Conservation (phyloP, 1,284 basidiomycete genomes). For the Fistulina hepatica region DNA sequence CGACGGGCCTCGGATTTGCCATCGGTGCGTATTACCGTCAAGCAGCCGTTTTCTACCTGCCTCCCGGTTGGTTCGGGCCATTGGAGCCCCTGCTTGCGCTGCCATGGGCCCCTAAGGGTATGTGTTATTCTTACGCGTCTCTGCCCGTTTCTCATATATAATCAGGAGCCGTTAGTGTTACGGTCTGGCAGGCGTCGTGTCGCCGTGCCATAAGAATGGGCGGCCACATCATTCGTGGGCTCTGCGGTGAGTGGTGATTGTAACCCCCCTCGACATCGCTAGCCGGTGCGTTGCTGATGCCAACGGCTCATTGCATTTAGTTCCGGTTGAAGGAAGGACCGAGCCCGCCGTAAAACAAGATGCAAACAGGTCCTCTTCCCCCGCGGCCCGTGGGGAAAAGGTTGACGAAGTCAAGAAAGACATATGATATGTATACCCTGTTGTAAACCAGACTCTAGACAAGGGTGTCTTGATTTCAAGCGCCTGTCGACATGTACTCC, state of each 20-base stretch:
- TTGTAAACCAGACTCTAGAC: no score
- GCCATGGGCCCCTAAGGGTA: conserved; percentile 73
- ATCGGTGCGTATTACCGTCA: conserved; percentile 86
- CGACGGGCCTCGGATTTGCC: conserved; percentile 73
- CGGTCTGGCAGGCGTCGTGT: conserved; percentile 87
- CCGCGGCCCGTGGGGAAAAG: no score
- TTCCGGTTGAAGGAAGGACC: no score
- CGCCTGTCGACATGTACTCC: no score
- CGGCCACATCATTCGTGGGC: conserved; percentile 58
- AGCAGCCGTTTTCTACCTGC: conserved; percentile 84
- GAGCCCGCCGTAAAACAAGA: no score
- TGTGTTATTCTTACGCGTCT: conserved; percentile 7
- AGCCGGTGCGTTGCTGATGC: no score
- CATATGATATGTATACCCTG: no score
- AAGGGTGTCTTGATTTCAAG: no score
- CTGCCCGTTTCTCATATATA: not conserved
- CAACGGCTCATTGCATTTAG: no score
- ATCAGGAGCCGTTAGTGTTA: conserved; percentile 77
- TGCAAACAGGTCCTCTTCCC: no score
- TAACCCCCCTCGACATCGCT: no score
- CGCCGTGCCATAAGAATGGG: conserved; percentile 62
- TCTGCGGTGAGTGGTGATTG: conserved; percentile 25
- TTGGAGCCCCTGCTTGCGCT: conserved; percentile 74
- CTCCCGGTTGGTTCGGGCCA: conserved; percentile 79
- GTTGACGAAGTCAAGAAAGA: no score